Evolutionary conservation across 2,329 filamentous ascomycete genomes (phyloP).

Genomic region (Cercospora zeae-maydis): DNA sequence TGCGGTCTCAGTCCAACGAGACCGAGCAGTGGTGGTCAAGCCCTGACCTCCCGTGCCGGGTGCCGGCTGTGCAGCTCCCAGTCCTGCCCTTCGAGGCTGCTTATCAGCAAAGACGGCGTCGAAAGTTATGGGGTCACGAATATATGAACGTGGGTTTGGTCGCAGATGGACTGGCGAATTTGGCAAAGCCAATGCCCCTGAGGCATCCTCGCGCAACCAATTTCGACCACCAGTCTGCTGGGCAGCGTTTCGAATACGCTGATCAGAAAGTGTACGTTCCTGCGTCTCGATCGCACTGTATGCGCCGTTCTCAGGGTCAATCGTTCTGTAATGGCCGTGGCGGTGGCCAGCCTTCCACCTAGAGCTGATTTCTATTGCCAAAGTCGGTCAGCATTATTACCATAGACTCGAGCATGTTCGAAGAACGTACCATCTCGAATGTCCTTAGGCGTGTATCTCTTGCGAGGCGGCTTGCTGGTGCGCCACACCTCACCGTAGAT

Average conservation of each 20-base stretch:
- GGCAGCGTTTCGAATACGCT: background rate
- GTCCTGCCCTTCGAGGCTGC: background rate
- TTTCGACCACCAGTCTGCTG: background rate
- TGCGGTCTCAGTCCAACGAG: background rate
- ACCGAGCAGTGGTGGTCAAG: background rate
- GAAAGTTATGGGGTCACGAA: background rate
- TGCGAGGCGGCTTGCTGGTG: background rate
- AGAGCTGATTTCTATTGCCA: background rate
- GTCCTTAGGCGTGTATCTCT: background rate
- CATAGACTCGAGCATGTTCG: background rate
- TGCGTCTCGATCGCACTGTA: background rate
- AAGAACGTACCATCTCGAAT: conserved; percentile 2
- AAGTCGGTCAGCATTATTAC: background rate
- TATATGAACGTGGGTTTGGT: background rate
- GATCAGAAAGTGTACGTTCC: background rate
- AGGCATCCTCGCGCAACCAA: background rate
- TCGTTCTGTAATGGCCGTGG: background rate
- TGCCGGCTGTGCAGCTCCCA: background rate
- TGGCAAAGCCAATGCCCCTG: background rate
- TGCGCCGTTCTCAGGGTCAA: background rate
- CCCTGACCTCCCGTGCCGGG: background rate
- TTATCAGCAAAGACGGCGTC: background rate
- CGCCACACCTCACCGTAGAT: conserved; percentile 3
- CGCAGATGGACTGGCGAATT: background rate
- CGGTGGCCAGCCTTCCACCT: background rate